These are phyloP conservation scores for Calonectria naviculata DNA, from an alignment of 2,329 filamentous ascomycete genomes.

Conservation along the genomic window DNA sequence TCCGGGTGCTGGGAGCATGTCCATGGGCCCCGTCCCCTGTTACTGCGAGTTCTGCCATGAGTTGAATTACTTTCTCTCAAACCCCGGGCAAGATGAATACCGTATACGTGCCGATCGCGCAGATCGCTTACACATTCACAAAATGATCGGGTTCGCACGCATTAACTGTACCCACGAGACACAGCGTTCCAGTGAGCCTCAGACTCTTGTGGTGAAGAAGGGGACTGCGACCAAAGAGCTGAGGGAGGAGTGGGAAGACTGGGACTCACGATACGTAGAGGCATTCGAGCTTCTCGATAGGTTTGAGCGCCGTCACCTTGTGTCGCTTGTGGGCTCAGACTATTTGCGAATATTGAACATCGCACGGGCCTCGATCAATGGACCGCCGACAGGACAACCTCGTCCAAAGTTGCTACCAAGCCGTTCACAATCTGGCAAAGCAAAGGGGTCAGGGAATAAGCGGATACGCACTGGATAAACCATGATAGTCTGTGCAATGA, in stretches of 20 bases:
- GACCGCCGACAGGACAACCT: background rate
- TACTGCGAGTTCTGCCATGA: slow-evolving; percentile 35
- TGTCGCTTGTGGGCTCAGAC: background rate
- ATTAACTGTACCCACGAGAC: slow-evolving; percentile 38
- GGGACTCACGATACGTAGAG: background rate
- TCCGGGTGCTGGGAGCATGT: background rate
- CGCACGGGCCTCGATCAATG: background rate
- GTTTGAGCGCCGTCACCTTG: background rate
- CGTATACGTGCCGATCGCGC: no score
- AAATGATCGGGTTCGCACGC: slow-evolving; percentile 6
- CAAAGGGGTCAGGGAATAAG: no score
- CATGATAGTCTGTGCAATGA: no score
- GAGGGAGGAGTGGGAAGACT: background rate
- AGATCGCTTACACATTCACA: slow-evolving; percentile 38
- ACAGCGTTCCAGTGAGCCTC: background rate
- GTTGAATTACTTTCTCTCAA: slow-evolving; percentile 42
- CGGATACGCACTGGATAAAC: no score
- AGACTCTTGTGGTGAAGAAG: background rate
- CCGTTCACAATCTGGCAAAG: no score
- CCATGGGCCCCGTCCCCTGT: slow-evolving; percentile 26
- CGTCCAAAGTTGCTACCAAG: no score
- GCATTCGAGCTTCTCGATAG: background rate
- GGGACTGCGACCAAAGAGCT: background rate
- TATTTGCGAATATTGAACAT: background rate
- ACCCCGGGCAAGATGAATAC: no score